Evolutionary conservation across 2,329 filamentous ascomycete species (phyloP).

Genomic region (Penicillium capsulatum): DNA sequence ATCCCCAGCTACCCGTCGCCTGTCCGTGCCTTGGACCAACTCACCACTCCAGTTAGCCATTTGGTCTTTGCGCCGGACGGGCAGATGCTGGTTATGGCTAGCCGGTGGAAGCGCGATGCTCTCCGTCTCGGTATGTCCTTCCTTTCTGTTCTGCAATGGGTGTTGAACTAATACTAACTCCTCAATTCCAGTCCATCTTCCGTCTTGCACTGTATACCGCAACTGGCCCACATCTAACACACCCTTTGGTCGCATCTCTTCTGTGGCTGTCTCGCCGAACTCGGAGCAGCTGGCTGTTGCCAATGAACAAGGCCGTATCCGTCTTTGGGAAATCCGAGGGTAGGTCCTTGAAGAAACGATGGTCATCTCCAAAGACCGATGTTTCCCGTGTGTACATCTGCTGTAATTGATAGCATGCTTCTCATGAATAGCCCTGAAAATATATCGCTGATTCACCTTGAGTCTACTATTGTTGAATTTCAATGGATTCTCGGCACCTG

Average conservation of each 20-base stretch:
- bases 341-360: conserved; percentile 42
- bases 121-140: conserved; percentile 61
- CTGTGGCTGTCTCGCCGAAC: conserved; percentile 62
- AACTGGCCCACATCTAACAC: conserved; percentile 96
- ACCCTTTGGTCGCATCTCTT: conserved; percentile 76
- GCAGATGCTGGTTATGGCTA: conserved; percentile 82
- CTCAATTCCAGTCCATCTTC: conserved; percentile 64
- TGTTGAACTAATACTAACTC: conserved; percentile 8
- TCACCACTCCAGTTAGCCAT: conserved; percentile 78
- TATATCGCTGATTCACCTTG: no score
- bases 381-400: neutral
- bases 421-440: neutral
- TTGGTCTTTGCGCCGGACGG: conserved; percentile 82
- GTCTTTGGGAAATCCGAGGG: conserved; percentile 80
- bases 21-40: conserved; percentile 70
- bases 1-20: conserved; percentile 69
- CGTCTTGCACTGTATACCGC: conserved; percentile 86
- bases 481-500: no score
- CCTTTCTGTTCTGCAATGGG: neutral
- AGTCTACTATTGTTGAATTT: no score
- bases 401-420: neutral
- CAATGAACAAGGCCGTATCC: conserved; percentile 83
- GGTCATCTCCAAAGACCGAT: neutral
- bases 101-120: conserved; percentile 82
- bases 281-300: conserved; percentile 75